Evolutionary conservation across 805 yeast genomes (phyloP).

Genomic region (Maudiozyma bulderi): DNA sequence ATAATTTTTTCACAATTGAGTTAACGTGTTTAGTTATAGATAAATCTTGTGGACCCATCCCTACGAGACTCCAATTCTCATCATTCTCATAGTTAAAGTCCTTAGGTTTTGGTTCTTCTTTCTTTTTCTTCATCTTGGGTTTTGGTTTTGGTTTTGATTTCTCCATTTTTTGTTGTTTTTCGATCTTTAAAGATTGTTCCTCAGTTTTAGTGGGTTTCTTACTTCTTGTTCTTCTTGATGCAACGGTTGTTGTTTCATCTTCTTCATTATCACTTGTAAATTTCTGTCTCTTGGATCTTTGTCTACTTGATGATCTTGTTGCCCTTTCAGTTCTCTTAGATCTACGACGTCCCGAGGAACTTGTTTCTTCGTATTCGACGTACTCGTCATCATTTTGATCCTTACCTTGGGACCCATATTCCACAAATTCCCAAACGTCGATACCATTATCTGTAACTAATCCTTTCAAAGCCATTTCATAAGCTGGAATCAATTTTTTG

Average conservation of each 20-base stretch:
- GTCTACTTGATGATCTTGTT: constrained; percentile 13
- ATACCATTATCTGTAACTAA: constrained; percentile 23
- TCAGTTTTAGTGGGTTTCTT: not conserved
- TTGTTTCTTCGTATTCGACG: constrained; percentile 26
- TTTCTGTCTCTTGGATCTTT: constrained; percentile 10
- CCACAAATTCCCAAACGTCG: constrained; percentile 28
- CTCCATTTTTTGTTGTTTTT: constrained; percentile 8
- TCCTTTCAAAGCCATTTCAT: constrained; percentile 40
- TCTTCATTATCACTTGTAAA: constrained; percentile 24
- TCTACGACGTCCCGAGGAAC: constrained; percentile 16
- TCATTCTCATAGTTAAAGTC: constrained; percentile 26
- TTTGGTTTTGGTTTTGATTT: not conserved
- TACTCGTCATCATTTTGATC: constrained; percentile 25
- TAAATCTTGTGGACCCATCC: constrained; percentile 27
- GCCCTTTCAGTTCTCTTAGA: constrained; percentile 10
- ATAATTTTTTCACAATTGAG: constrained; percentile 19
- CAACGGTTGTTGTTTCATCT: constrained; percentile 3
- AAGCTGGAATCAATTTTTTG: constrained; percentile 37
- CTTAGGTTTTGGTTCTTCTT: constrained; percentile 4
- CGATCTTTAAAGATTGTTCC: not conserved
- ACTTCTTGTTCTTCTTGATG: constrained; percentile 3
- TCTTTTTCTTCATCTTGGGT: not conserved
- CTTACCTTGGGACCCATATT: constrained; percentile 27
- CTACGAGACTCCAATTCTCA: constrained; percentile 26
- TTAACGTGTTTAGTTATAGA: constrained; percentile 11